These are phyloP conservation scores for Prinsepia uniflora DNA, from an alignment of 306 rosid genomes.

Conservation along the genomic window DNA sequence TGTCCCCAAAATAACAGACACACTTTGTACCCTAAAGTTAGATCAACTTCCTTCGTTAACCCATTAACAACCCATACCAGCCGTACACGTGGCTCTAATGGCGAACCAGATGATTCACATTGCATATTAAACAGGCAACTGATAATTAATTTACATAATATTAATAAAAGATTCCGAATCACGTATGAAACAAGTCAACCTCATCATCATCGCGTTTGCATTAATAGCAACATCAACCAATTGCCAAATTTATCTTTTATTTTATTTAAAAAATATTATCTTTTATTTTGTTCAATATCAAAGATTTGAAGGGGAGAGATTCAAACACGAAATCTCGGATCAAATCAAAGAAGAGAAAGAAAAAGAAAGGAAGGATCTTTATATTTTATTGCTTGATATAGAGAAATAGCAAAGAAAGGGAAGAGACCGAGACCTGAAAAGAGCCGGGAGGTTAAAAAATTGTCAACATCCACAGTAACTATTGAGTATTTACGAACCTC, in stretches of 20 bases:
- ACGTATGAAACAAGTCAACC: slow-evolving; percentile 6
- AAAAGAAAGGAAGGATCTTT: not conserved
- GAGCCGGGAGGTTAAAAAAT: slow-evolving; percentile 18
- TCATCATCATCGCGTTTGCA: slow-evolving; percentile 9
- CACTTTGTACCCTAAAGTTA: slow-evolving; percentile 55
- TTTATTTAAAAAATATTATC: too few species aligned
- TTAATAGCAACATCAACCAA: not conserved
- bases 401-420: slow-evolving; percentile 26
- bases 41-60: slow-evolving; percentile 34
- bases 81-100: slow-evolving; percentile 35
- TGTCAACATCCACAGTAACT: slow-evolving; percentile 57
- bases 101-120: slow-evolving; percentile 53
- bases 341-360: too few species aligned
- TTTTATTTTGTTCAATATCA: not conserved
- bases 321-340: too few species aligned
- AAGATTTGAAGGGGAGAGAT: too few species aligned
- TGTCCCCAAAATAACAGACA: slow-evolving; percentile 47
- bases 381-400: not conserved
- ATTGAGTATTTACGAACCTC: too few species aligned
- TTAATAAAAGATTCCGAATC: not conserved
- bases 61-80: slow-evolving; percentile 27
- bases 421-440: slow-evolving; percentile 33
- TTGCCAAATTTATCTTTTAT: not conserved
- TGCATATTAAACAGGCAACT: slow-evolving; percentile 28
- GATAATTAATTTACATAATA: not conserved